Base-by-base conservation (phyloP, 192 early-diverging fungal genomes). In the Umbelopsis vinacea region DNA sequence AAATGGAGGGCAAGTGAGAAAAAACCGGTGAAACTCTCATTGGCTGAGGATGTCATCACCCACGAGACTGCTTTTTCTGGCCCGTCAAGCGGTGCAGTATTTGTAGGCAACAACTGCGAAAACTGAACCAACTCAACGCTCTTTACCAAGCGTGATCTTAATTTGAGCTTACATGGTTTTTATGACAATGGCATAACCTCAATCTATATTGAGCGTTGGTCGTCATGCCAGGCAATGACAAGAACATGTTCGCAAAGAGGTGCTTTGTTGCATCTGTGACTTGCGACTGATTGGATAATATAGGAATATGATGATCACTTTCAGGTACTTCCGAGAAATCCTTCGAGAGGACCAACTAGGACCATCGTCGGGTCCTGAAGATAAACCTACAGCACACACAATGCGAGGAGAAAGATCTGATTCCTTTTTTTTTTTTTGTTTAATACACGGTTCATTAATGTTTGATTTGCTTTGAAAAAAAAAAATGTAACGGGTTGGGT, bases 11-110 rank as follows among this genome's bases (percentile, higher is more conserved):
- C 26, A 63, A 63, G 57, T 63, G 57, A 37, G 57, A 63, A 63
- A 50, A 63, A 63, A 63, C 57, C 33, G 57, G 57, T 63, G 57
- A 63, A 33, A 63, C 53, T 54, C 53, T 26, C 53, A 54, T 63
- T 63, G 57, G 26, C 15, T 26, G 29, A 26, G 26, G 24, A 63
- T 63, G 57, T 63, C 57, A 63, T 63, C 57, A 63, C 9, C 57
- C 57, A 26, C 6, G 57, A 63, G 57, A 63, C 57, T 63, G 57
- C 57, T 63, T 37, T 63, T 63, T 63, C 37, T 63, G 29, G 29
- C 15, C n/a, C 5, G 48, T 11, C 15, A 1, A 17, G 57, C 29
- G 17, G 0, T 35, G 11, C 55, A 33, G 11, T 35, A 19, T 63
- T 63, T 17, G 26, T 6, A 6, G 15, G 35, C 22, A 29, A 37